Evolutionary conservation across 176 grass and related monocot genomes (phyloP).

Genomic region (Bonia amplexicaulis): DNA sequence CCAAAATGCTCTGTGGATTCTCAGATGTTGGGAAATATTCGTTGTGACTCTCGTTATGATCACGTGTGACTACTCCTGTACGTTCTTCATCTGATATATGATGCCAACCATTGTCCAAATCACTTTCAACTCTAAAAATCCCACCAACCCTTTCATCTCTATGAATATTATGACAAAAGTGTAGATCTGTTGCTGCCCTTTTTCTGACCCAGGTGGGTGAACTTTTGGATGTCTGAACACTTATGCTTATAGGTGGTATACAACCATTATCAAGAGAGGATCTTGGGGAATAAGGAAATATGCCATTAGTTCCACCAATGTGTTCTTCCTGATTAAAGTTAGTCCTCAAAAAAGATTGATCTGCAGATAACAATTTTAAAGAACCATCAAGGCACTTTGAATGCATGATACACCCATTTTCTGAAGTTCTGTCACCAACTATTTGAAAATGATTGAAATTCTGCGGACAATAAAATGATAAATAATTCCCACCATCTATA

Average conservation of each 20-base stretch:
- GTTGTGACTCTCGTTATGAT: conserved; percentile 39
- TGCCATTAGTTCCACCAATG: conserved; percentile 9
- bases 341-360: conserved; percentile 22
- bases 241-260: conserved; percentile 18
- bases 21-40: conserved; percentile 75
- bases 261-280: conserved; percentile 20
- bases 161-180: conserved; percentile 3
- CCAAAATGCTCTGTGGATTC: conserved; percentile 91
- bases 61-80: conserved; percentile 26
- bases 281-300: conserved; percentile 9
- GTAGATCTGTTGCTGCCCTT: background rate
- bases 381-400: conserved; percentile 18
- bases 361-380: conserved; percentile 13
- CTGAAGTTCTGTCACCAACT: conserved; percentile 25
- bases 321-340: conserved; percentile 36
- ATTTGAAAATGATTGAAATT: conserved; percentile 25
- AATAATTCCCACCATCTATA: conserved; percentile 2
- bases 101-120: conserved; percentile 42
- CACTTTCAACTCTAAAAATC: conserved; percentile 35
- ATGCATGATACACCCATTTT: conserved; percentile 33
- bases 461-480: conserved; percentile 13
- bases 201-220: conserved; percentile 15
- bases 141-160: conserved; percentile 15
- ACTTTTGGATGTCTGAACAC: conserved; percentile 7
- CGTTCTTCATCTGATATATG: conserved; percentile 66